Percentiles rank a stretch among this genome's conserved stretches.
These are phyloP conservation scores for Cystobasidiaceae sp. DNA, from an alignment of 1,284 basidiomycete genomes.

Conservation along the genomic window DNA sequence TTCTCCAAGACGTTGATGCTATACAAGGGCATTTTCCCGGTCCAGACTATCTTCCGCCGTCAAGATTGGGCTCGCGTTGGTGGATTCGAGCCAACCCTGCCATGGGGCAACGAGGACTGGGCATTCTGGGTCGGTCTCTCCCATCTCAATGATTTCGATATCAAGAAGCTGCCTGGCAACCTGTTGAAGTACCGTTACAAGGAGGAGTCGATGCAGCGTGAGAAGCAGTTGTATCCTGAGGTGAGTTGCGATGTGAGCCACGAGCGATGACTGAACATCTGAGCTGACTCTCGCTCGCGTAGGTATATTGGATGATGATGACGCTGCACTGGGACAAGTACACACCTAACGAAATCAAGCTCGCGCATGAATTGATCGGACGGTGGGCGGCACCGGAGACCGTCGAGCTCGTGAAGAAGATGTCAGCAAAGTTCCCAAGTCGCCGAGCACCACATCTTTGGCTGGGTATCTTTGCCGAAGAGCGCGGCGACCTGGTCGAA, in stretches of 20 bases:
- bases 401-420: background rate
- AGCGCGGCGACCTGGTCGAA: background rate
- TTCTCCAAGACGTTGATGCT: background rate
- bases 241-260: too few species aligned
- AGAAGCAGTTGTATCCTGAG: background rate
- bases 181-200: background rate
- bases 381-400: background rate
- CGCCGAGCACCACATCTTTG: background rate
- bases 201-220: background rate
- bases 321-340: background rate
- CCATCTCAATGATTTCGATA: background rate
- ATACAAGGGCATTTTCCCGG: background rate
- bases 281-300: too few species aligned
- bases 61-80: background rate
- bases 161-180: background rate
- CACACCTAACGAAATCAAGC: background rate
- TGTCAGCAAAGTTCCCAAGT: background rate
- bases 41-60: background rate
- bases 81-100: background rate
- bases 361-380: background rate
- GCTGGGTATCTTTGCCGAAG: background rate
- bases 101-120: background rate
- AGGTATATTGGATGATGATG: background rate
- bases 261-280: too few species aligned
- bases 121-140: background rate